Base-by-base conservation (phyloP, 2,329 filamentous ascomycete genomes). In the Eurotiales sp. region DNA sequence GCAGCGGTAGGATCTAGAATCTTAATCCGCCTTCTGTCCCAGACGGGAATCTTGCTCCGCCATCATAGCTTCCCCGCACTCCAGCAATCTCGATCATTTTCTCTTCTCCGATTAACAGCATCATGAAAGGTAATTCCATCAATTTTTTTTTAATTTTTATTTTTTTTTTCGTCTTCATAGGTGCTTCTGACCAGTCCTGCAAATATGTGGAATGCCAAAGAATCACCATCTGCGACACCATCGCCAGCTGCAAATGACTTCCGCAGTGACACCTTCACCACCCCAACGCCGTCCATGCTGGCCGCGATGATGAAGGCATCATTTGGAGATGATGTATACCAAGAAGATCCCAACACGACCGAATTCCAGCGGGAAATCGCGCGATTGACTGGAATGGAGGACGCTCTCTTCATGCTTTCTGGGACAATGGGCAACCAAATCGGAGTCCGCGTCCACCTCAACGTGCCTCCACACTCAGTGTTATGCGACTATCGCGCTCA, bases 211-310 rank as follows among this genome's bases (percentile, higher is more conserved):
- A 47, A 39, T 47, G 8, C 14, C 21, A 29, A 27, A n/a, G 32
- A 21, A 47, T 39, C 45, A 11, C n/a, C 32, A n/a, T 34, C 30
- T n/a, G n/a, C n/a, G n/a, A n/a, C n/a, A 15, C 3, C 30, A 36
- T 36, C 32, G 10, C 45, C 45, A 30, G 51, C 51, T 17, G 19
- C 45, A 11, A 49, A 53, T 27, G 51, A 53, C 17, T 53, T 53
- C 22, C 51, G 51, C 15, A 39, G 37, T 8, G 51, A 53, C 46
- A 53, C 51, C 8, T 49, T 53, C 40, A 53, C 51, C 21, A 53
- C 51, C 5, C 51, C 51, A 45, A 53, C 51, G 5, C 46, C 46
- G 14, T 49, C 51, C 7, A 53, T 53, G 51, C 36, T 53, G 45
- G 37, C 30, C 5, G 37, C 46, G 6, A 53, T 53, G 37, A 23